Base-by-base conservation (phyloP, 441 rosid species). In the Syzygium syzygioides region DNA sequence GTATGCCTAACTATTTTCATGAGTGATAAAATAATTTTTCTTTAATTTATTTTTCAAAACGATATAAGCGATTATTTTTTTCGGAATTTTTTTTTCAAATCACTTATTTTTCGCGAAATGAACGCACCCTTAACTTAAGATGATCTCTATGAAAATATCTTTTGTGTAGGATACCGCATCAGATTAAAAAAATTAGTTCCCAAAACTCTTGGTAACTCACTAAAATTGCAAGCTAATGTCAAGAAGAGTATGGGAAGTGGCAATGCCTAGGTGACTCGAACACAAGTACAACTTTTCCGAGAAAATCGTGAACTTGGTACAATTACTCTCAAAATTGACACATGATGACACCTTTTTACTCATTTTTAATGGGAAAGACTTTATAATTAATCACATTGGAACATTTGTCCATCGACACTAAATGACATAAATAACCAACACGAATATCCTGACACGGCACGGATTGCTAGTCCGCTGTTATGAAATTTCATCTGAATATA, bases 261-360 rank as follows among this genome's bases (percentile, higher is more conserved):
- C 25, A 68, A 68, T 18, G 32, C 12, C 13, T 18, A 4, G 45
- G 2, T 4, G 79, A 18, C 25, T 68, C 2, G 79, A 68, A 18
- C 37, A 64, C 76, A 9, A 30, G 4, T 64, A 9, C 41, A 4
- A 30, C 8, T 18, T 66, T 32, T 66, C 1, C 0, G 0, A 18
- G 13, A 66, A 66, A 32, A 32, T 9, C 7, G 9, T 2, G 14
- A 66, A 66, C 41, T 64, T 30, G 23, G 30, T 30, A 17, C 0
- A 23, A 64, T 13, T 64, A n/a, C 2, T 4, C 11, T 4, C 26
- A 30, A 59, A 66, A 32, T 32, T 32, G 14, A 18, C 25, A 9
- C 0, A 0, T 1, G 6, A 32, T 66, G 45, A 66, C 79, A 66
- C 6, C 1, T 18, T 32, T 32, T 32, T 3, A 6, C 41, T 66